Conservation (phyloP, 2,329 filamentous ascomycete genomes). For the Ramularia endophylla region DNA sequence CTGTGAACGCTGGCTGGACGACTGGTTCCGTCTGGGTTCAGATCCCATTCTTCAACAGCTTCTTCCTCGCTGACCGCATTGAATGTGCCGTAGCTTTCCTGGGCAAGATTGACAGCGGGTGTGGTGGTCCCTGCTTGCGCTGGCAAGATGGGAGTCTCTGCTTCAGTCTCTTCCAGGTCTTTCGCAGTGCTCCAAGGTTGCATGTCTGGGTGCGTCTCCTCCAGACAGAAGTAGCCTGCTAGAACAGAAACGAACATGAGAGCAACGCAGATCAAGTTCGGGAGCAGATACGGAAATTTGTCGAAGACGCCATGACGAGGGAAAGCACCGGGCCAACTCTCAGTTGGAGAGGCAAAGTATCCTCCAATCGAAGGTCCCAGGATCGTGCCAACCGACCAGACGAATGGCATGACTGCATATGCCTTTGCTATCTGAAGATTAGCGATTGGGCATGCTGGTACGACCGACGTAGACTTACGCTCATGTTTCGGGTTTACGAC, state of each 20-base stretch:
- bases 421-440: constrained; percentile 56
- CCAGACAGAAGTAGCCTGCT: constrained; percentile 71
- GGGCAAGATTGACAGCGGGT: constrained; percentile 65
- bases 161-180: constrained; percentile 38
- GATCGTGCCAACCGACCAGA: constrained; percentile 88
- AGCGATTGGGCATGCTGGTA: constrained; percentile 4
- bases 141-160: constrained; percentile 68
- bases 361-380: constrained; percentile 85
- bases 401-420: constrained; percentile 89
- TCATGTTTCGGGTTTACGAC: constrained; percentile 80
- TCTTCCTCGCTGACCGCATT: constrained; percentile 46
- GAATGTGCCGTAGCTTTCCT: constrained; percentile 52
- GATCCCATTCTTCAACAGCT: constrained; percentile 47
- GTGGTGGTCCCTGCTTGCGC: constrained; percentile 61
- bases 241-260: constrained; percentile 74
- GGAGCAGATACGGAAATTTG: constrained; percentile 77
- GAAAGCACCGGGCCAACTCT: constrained; percentile 67
- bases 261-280: constrained; percentile 75
- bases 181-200: constrained; percentile 46
- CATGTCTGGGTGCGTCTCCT: constrained; percentile 86
- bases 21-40: constrained; percentile 43
- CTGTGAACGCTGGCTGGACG: constrained; percentile 28
- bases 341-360: constrained; percentile 71
- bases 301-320: constrained; percentile 64
- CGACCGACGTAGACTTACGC: constrained; percentile 54